These are phyloP conservation scores for Croton setiger DNA, from an alignment of 441 rosid species.

Conservation along the genomic window DNA sequence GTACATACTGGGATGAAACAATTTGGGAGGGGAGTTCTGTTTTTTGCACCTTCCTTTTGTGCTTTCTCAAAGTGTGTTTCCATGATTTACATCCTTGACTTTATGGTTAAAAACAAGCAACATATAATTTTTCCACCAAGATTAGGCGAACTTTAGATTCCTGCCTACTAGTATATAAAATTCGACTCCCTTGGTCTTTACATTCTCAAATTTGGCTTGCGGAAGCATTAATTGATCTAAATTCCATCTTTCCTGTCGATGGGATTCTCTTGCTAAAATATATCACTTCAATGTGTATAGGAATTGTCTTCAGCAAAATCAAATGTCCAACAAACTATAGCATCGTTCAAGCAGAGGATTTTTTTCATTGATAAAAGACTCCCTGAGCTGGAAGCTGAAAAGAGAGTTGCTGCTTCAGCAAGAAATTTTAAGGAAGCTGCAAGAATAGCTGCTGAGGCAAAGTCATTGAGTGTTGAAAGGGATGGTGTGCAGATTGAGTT, in stretches of 20 bases:
- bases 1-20: background rate
- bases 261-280: slow-evolving; percentile 1
- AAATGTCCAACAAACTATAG: slow-evolving; percentile 64
- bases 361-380: slow-evolving; percentile 73
- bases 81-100: background rate
- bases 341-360: slow-evolving; percentile 68
- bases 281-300: slow-evolving; percentile 33
- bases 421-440: slow-evolving; percentile 97
- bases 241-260: background rate
- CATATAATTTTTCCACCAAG: background rate
- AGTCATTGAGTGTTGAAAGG: slow-evolving; percentile 69
- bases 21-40: background rate
- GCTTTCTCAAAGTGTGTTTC: background rate
- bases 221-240: background rate
- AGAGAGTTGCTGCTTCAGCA: slow-evolving; percentile 79
- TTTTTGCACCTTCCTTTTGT: background rate
- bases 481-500: slow-evolving; percentile 48
- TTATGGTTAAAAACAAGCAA: background rate
- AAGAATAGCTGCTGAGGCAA: slow-evolving; percentile 80
- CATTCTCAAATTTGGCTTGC: background rate
- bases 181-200: background rate
- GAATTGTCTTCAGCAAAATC: slow-evolving; percentile 78
- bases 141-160: background rate
- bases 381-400: slow-evolving; percentile 86
- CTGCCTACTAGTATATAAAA: background rate